A percentile compares a stretch with the other conserved stretches of the same genome.
Conservation (phyloP, 106 monocot species). For the Dendrobium huoshanense region DNA sequence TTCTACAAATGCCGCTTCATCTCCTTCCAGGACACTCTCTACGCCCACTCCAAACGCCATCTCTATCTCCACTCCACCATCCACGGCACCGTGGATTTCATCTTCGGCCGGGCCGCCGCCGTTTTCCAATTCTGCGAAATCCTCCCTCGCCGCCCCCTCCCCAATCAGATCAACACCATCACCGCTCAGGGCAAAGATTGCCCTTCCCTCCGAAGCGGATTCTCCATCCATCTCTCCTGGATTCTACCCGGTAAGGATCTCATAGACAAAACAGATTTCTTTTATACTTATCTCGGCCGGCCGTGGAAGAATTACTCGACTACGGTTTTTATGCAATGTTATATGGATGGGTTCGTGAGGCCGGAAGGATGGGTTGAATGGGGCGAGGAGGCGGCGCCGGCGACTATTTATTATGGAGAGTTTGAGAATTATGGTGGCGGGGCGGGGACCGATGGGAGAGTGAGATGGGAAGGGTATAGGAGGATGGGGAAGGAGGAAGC, state of each 20-base stretch:
- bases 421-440: conserved; percentile 36
- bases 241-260: neutral
- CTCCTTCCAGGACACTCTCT: conserved; percentile 20
- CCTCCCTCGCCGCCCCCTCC: neutral
- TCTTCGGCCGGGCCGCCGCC: conserved; percentile 9
- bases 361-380: conserved; percentile 50
- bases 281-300: conserved; percentile 43
- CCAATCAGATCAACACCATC: neutral
- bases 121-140: conserved; percentile 16
- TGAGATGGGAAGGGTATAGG: conserved; percentile 35
- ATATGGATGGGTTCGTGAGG: conserved; percentile 25
- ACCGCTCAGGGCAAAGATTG: conserved; percentile 6
- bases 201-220: neutral
- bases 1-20: conserved; percentile 13
- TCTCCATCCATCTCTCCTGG: conserved; percentile 1
- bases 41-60: conserved; percentile 1
- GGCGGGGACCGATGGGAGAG: conserved; percentile 25
- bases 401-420: conserved; percentile 53
- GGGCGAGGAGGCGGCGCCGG: conserved; percentile 21
- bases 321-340: conserved; percentile 36
- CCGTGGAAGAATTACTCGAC: conserved; percentile 49
- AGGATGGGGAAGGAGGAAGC: conserved; percentile 38
- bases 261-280: neutral
- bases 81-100: conserved; percentile 20
- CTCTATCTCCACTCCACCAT: conserved; percentile 12